Base-by-base conservation (phyloP, 2,329 filamentous ascomycete species). In the Tolypocladium tundrense region DNA sequence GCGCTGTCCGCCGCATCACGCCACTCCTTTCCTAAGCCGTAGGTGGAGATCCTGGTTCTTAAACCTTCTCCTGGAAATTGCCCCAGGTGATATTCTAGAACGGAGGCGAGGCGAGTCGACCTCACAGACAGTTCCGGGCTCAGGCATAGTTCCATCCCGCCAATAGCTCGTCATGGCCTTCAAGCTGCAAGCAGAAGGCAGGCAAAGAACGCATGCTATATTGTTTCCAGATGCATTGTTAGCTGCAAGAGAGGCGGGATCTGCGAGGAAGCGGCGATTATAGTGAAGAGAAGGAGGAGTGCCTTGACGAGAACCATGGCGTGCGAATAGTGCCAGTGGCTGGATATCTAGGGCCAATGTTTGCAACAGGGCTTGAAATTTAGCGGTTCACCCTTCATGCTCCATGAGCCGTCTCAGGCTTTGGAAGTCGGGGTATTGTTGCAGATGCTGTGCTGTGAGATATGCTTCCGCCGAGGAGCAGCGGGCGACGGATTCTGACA, bases 141-240 rank as follows among this genome's bases (percentile, higher is more conserved):
- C 54, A 2, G 73, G 73, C 31, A 76, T 57, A 3, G 64, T 69
- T 3, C 72, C 72, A 43, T 73, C 64, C 6, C 53, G 54, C 61
- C 70, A 75, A 57, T 74, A 75, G 9, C 60, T 63, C 27, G 60
- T 58, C 4, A 69, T 65, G 4, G 62, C 59, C 50, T 61, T 58
- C 7, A 65, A 55, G 6, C 65, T 68, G 60, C 74, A 76, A 7
- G 60, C 57, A 2, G 71, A 74, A 4, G 68, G 67, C 1, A 65
- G 60, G 0, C 60, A 8, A 69, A 39, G 2, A 64, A 67, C 2
- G 61, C 21, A 48, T 68, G 67, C 63, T 67, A 55, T 24, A 40
- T 19, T 19, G 14, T 19, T 45, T 14, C 31, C 31, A 35, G 21
- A 39, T 33, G 16, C 31, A 14, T 24, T 13, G 40, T 37, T 14